phyloP scores from a whole-genome alignment of 2,329 filamentous ascomycete species.

The Cadophora luteo-olivacea region DNA sequence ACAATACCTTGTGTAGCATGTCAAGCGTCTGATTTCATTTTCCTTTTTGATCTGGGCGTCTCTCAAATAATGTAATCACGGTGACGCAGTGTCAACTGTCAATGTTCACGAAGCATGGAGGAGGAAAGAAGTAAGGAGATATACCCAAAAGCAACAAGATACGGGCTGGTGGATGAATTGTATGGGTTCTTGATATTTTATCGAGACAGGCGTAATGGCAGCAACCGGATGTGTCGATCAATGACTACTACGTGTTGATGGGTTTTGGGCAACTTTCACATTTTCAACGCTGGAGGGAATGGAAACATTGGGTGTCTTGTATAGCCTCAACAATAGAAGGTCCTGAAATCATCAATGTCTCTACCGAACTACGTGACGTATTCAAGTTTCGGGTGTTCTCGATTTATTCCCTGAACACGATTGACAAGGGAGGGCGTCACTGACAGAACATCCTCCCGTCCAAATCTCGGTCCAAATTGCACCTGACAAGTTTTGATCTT shows the following conservation, averaged over 20 bases:
- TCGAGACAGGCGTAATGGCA: slow-evolving; percentile 27
- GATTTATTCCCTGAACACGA: neutral
- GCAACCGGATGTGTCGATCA: slow-evolving; percentile 33
- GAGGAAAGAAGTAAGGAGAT: slow-evolving; percentile 25
- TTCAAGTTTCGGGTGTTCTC: neutral
- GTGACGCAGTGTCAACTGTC: slow-evolving; percentile 26
- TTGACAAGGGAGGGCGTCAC: neutral
- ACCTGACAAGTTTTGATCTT: neutral
- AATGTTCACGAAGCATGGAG: slow-evolving; percentile 34
- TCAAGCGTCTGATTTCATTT: slow-evolving; percentile 31
- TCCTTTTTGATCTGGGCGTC: slow-evolving; percentile 20
- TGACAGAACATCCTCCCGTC: neutral
- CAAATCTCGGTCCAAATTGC: neutral
- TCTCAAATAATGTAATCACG: slow-evolving; percentile 41
- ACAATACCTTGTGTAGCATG: slow-evolving; percentile 33
- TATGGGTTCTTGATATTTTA: slow-evolving; percentile 23
- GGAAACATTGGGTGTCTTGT: slow-evolving; percentile 23
- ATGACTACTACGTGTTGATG: slow-evolving; percentile 28
- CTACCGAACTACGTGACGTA: neutral
- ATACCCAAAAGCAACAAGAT: slow-evolving; percentile 35
- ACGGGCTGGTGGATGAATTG: slow-evolving; percentile 22
- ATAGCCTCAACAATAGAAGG: slow-evolving; percentile 32
- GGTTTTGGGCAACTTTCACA: slow-evolving; percentile 26
- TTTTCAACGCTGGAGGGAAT: slow-evolving; percentile 18
- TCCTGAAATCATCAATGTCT: slow-evolving; percentile 13